phyloP scores from a whole-genome alignment of 2,329 filamentous ascomycete genomes.

The Ampelomyces quisqualis region DNA sequence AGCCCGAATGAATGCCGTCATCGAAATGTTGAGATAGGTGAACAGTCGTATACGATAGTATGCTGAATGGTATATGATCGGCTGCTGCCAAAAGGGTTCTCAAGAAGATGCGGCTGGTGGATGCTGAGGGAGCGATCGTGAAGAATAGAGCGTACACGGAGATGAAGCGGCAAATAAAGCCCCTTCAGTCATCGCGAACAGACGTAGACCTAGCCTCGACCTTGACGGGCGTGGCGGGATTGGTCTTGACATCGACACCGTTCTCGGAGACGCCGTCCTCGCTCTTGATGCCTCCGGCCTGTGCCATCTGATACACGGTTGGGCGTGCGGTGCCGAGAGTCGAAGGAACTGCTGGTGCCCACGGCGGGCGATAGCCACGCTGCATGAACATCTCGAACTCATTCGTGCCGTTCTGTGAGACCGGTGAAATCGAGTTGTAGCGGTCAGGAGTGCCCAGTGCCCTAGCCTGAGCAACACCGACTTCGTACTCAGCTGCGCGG shows the following conservation, averaged over 20 bases:
- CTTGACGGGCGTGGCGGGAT: slow-evolving; percentile 40
- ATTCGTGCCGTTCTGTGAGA: slow-evolving; percentile 35
- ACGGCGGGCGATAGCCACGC: slow-evolving; percentile 37
- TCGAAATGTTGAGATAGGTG: slow-evolving; percentile 15
- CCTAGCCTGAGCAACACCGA: slow-evolving; percentile 45
- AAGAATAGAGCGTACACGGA: slow-evolving; percentile 35
- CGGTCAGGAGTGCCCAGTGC: slow-evolving; percentile 37
- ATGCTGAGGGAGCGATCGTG: slow-evolving; percentile 31
- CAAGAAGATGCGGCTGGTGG: slow-evolving; percentile 23
- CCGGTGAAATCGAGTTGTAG: slow-evolving; percentile 38
- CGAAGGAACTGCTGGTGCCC: slow-evolving; percentile 39
- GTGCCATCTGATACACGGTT: slow-evolving; percentile 29
- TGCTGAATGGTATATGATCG: slow-evolving; percentile 15
- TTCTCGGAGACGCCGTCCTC: slow-evolving; percentile 35
- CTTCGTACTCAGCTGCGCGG: slow-evolving; percentile 85
- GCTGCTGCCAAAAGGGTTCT: slow-evolving; percentile 18
- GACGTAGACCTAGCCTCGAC: slow-evolving; percentile 23
- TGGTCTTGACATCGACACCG: slow-evolving; percentile 33
- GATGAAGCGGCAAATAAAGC: slow-evolving; percentile 9
- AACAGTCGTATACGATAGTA: slow-evolving; percentile 13
- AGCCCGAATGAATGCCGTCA: slow-evolving; percentile 4
- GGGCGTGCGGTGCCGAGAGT: slow-evolving; percentile 37
- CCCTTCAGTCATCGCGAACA: slow-evolving; percentile 30
- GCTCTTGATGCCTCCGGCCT: slow-evolving; percentile 27
- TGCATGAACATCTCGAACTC: slow-evolving; percentile 45